These are phyloP conservation scores for Thelonectria blattea DNA, from an alignment of 2,329 filamentous ascomycete genomes.

Conservation along the genomic window DNA sequence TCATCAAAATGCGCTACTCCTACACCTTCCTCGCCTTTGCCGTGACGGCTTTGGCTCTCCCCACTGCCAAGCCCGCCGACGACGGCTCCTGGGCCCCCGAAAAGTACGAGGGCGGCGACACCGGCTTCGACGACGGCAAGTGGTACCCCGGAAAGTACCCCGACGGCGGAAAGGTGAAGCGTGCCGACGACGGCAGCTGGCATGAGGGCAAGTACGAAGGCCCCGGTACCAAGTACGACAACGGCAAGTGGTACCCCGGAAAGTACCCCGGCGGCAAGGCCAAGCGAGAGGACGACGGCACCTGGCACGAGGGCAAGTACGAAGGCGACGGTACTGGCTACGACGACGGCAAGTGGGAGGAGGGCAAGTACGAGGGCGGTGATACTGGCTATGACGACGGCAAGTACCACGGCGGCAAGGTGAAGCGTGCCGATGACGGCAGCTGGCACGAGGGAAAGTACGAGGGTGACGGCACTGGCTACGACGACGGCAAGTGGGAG, in stretches of 20 bases:
- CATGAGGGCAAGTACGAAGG: background rate
- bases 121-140: background rate
- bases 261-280: background rate
- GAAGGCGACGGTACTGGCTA: background rate
- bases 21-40: conserved; percentile 3
- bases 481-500: conserved; percentile 1
- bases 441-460: background rate
- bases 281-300: background rate
- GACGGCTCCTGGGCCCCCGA: background rate
- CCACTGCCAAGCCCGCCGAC: background rate
- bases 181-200: background rate
- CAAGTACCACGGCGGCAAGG: no score
- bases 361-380: background rate
- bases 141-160: background rate
- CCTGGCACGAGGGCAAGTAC: background rate
- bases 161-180: background rate
- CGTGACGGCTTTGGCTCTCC: conserved; percentile 1
- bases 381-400: background rate
- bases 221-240: background rate
- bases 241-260: background rate
- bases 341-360: background rate
- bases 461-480: background rate
- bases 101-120: background rate
- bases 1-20: background rate
- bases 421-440: background rate